Conservation (phyloP, 1,139 yeast genomes). For the Pichia sp. region DNA sequence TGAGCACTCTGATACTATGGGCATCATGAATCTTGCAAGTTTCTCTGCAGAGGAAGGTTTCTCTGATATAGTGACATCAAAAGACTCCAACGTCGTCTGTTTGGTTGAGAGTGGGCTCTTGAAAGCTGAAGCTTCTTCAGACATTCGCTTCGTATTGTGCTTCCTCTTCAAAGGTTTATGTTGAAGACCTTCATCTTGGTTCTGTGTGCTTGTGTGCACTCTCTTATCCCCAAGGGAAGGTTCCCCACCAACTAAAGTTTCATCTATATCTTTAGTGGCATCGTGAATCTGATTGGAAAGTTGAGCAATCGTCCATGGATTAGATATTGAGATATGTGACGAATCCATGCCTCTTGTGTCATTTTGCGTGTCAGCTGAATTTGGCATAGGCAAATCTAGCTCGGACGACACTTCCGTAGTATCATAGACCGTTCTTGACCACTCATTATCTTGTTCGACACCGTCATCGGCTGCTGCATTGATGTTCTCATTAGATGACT, state of each 20-base stretch:
- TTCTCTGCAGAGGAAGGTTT: too few species aligned
- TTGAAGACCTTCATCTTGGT: too few species aligned
- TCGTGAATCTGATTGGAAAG: constrained; percentile 11
- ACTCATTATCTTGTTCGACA: constrained; percentile 7
- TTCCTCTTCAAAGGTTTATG: too few species aligned
- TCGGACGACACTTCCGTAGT: constrained; percentile 5
- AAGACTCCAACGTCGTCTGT: too few species aligned
- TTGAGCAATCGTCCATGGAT: constrained; percentile 27
- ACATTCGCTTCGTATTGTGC: too few species aligned
- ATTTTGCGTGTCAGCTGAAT: neutral
- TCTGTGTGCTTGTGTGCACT: too few species aligned
- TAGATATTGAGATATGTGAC: constrained; percentile 22
- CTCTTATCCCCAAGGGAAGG: too few species aligned
- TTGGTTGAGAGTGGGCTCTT: too few species aligned
- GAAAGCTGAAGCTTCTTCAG: too few species aligned
- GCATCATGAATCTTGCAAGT: too few species aligned
- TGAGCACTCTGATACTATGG: constrained; percentile 9
- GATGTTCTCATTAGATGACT: neutral
- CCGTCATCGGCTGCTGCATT: neutral
- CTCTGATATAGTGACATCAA: too few species aligned
- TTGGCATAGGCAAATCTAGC: neutral
- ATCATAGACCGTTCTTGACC: constrained; percentile 20
- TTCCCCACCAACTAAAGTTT: neutral
- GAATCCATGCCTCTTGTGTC: constrained; percentile 4
- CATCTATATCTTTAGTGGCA: neutral